Evolutionary conservation across 2,329 filamentous ascomycete genomes (phyloP), one percentile per base, ranked within the genome.

Genomic region (Xenosphaeropsis pyriputrescens): DNA sequence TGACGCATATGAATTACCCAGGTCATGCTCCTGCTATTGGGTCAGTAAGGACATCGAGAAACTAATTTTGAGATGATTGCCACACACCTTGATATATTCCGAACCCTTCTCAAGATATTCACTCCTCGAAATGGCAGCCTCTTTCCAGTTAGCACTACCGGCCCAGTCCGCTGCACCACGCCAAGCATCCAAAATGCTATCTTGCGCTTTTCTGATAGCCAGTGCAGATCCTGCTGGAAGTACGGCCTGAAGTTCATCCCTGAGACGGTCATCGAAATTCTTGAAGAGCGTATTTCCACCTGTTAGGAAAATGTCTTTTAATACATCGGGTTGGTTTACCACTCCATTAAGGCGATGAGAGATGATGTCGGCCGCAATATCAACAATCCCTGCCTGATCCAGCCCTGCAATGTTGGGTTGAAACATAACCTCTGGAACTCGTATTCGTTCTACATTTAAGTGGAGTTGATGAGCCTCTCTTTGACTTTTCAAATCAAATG

Each of bases 401-500:
- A 95, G 64, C 6, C 88, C 88, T 0, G 88, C 88, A 52, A 96
- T 93, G 13, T 80, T 79, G 0, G 88, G 89, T 53, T 93, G 85
- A 64, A 95, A 95, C 14, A 94, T 72, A 7, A 95, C 80, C 61
- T 96, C 89, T 3, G 88, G 88, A 2, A 93, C 85, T 36, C 88
- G 81, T 57, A 96, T 93, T 39, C 89, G 79, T 65, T 96, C 88
- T 38, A 98, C 85, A 57, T 98, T 98, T 45, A 98, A 75, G 57
- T 98, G 91, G 37, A 98, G 65, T 59, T 96, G 89, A 57, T 86
- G 78, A 14, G 76, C 75, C 61, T 98, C 74, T 14, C 78, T 75
- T 49, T 91, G 82, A 40, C 77, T 83, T 39, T 85, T 76, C 0
- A 77, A 63, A 47, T 96, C 81, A 47, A 86, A 93, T 1, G 89